Conservation (phyloP, 225 moss, liverwort and hornwort genomes). For the Marchantia paleacea region DNA sequence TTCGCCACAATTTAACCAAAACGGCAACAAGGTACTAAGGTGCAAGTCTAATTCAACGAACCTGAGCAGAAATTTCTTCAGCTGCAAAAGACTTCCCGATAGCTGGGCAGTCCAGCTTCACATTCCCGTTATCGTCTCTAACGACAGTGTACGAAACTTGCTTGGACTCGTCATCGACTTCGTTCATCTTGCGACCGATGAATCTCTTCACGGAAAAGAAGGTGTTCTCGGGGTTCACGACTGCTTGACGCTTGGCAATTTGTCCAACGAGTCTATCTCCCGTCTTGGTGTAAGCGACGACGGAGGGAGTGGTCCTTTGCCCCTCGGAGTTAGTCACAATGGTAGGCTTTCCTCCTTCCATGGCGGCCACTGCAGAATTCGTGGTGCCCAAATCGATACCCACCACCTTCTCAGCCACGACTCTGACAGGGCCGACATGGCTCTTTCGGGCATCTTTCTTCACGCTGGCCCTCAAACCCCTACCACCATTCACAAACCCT, state of each 20-base stretch:
- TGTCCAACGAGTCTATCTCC: conserved; percentile 89
- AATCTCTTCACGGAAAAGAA: conserved; percentile 98
- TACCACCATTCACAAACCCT: conserved; percentile 55
- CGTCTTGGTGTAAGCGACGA: conserved; percentile 91
- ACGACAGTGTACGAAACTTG: conserved; percentile 91
- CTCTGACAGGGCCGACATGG: conserved; percentile 63
- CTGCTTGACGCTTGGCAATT: conserved; percentile 98
- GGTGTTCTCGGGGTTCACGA: conserved; percentile 90
- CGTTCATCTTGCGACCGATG: conserved; percentile 84
- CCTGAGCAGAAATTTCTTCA: conserved; percentile 98
- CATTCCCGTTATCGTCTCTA: conserved; percentile 76
- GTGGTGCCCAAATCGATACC: conserved; percentile 96
- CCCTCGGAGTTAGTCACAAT: conserved; percentile 97
- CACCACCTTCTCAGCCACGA: conserved; percentile 95
- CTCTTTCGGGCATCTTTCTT: conserved; percentile 31
- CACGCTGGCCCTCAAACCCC: conserved; percentile 58
- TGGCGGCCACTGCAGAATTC: conserved; percentile 95
- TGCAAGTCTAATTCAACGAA: conserved; percentile 12
- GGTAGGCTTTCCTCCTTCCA: conserved; percentile 98
- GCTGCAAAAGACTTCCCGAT: conserved; percentile 96
- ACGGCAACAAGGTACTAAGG: not conserved
- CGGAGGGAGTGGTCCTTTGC: conserved; percentile 82
- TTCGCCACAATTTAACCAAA: not conserved
- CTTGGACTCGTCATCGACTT: conserved; percentile 84
- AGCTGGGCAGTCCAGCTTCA: conserved; percentile 93